phyloP scores from a whole-genome alignment of 2,329 filamentous ascomycete species.

The Daldinia eschscholtzii region DNA sequence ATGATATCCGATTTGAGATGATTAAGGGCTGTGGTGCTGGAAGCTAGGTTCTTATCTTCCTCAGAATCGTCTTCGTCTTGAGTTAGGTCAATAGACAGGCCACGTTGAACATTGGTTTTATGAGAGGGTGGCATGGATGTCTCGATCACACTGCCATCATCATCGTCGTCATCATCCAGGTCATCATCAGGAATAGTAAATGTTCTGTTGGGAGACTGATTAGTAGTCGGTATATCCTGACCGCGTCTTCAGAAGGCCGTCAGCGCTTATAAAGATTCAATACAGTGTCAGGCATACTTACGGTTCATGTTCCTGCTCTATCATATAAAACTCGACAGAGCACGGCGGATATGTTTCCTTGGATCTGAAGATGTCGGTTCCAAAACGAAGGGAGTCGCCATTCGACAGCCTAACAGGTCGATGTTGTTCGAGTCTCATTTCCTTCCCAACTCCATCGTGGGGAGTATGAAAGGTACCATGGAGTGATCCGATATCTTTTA shows the following conservation, averaged over 20 bases:
- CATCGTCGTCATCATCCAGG: conserved; percentile 48
- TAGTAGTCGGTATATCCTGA: not conserved
- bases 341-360: conserved; percentile 56
- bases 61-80: conserved; percentile 27
- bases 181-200: conserved; percentile 60
- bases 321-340: conserved; percentile 51
- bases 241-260: conserved; percentile 25
- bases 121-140: conserved; percentile 5
- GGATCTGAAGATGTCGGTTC: conserved; percentile 56
- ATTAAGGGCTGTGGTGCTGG: conserved; percentile 14
- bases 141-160: conserved; percentile 38
- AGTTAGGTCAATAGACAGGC: conserved; percentile 45
- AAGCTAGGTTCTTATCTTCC: conserved; percentile 4
- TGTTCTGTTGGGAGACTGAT: conserved; percentile 47
- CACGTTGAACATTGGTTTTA: conserved; percentile 7
- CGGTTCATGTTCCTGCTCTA: conserved; percentile 49
- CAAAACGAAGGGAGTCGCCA: conserved; percentile 58
- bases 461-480: conserved; percentile 66
- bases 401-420: conserved; percentile 45
- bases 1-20: conserved; percentile 42
- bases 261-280: conserved; percentile 16
- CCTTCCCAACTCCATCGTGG: conserved; percentile 39
- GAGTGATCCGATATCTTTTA: conserved; percentile 63
- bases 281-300: conserved; percentile 16
- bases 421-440: conserved; percentile 43